A percentile compares a stretch with the other conserved stretches of the same genome.
Conservation (phyloP, 371 early-diverging fungal species). For the Catenaria anguillulae region DNA sequence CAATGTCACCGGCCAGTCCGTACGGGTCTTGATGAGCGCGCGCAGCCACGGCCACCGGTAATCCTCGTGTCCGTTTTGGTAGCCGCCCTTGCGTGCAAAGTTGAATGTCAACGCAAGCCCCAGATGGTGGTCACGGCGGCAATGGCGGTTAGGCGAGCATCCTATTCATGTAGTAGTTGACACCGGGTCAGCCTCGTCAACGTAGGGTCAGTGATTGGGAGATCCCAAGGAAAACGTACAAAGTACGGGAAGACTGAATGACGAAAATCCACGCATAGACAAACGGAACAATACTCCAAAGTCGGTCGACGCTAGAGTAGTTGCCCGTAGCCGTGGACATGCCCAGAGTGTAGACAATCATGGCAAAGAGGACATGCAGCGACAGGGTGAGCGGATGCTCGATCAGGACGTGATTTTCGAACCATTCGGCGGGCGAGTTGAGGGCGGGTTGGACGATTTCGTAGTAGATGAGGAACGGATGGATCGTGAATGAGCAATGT, state of each 20-base stretch:
- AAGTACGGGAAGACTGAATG: conserved; percentile 19
- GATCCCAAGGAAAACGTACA: conserved; percentile 20
- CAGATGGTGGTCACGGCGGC: conserved; percentile 44
- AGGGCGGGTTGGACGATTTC: not conserved
- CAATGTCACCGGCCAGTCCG: conserved; percentile 7
- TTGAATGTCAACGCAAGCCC: conserved; percentile 69
- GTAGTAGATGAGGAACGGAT: not conserved
- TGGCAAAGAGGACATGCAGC: not conserved
- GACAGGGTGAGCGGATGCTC: not conserved
- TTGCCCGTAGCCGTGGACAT: conserved; percentile 11
- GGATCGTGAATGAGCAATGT: not conserved
- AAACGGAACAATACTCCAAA: conserved; percentile 57
- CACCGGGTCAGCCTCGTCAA: too few species aligned
- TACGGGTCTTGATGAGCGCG: conserved; percentile 12
- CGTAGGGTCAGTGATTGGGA: too few species aligned
- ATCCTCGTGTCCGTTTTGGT: conserved; percentile 50
- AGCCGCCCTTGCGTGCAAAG: conserved; percentile 64
- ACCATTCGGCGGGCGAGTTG: not conserved
- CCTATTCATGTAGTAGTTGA: conserved; percentile 8
- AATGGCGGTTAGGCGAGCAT: conserved; percentile 34
- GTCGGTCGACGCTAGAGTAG: conserved; percentile 33
- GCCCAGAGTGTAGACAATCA: not conserved
- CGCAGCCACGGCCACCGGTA: conserved; percentile 28
- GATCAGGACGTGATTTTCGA: not conserved
- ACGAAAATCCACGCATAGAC: conserved; percentile 42